A percentile compares a stretch with the other conserved stretches of the same genome.
Evolutionary conservation across 1,284 basidiomycete species (phyloP).

Genomic region (Xerocomus nothofagi): DNA sequence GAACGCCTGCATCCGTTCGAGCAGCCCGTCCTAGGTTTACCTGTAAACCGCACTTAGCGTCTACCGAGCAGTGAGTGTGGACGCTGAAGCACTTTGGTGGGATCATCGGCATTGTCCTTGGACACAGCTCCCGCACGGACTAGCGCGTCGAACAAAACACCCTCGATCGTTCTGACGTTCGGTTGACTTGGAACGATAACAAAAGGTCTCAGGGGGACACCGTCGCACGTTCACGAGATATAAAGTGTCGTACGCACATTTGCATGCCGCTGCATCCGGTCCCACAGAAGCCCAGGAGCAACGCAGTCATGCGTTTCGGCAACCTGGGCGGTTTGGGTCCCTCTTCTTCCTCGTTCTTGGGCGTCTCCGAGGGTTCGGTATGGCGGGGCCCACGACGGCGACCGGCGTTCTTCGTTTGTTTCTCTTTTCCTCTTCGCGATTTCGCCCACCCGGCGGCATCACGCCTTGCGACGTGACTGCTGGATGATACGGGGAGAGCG

Average conservation of each 20-base stretch:
- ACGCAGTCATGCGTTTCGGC: slow-evolving; percentile 72
- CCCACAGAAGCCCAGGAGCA: slow-evolving; percentile 79
- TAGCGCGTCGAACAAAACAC: slow-evolving; percentile 85
- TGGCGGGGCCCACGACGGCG: slow-evolving; percentile 36
- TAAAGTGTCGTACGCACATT: slow-evolving; percentile 59
- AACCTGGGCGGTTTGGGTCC: slow-evolving; percentile 47
- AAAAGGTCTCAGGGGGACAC: background rate
- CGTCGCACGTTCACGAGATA: background rate
- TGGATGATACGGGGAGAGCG: background rate
- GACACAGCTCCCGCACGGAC: slow-evolving; percentile 91
- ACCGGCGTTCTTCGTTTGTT: slow-evolving; percentile 28
- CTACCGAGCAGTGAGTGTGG: background rate
- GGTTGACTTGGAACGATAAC: slow-evolving; percentile 45
- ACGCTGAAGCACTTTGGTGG: slow-evolving; percentile 65
- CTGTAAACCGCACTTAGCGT: slow-evolving; percentile 40
- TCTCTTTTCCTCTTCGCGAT: slow-evolving; percentile 34
- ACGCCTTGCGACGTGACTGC: slow-evolving; percentile 4
- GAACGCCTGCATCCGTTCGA: slow-evolving; percentile 95
- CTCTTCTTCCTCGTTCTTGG: slow-evolving; percentile 24
- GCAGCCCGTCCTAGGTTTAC: slow-evolving; percentile 88
- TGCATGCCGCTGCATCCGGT: slow-evolving; percentile 93
- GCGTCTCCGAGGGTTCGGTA: slow-evolving; percentile 30
- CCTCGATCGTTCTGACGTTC: slow-evolving; percentile 82
- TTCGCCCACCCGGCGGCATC: slow-evolving; percentile 25
- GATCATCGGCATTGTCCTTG: slow-evolving; percentile 89